These are phyloP conservation scores for Lepiota brunneoincarnata DNA, from an alignment of 768 basidiomycete species.

Conservation along the genomic window DNA sequence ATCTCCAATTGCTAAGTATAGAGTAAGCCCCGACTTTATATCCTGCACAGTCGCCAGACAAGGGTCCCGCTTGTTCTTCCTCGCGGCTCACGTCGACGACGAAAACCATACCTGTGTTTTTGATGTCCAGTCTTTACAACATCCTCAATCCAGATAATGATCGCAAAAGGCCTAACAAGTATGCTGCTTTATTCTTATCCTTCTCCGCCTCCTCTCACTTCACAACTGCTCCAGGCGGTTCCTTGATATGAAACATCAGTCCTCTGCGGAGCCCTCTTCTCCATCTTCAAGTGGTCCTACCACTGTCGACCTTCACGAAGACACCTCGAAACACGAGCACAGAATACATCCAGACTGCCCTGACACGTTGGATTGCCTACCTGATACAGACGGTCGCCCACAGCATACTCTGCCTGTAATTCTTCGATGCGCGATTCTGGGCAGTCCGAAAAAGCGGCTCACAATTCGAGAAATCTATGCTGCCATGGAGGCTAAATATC, in stretches of 20 bases:
- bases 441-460: conserved; percentile 68
- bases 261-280: conserved; percentile 1
- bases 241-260: conserved; percentile 22
- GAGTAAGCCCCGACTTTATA: conserved; percentile 6
- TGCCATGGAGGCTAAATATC: conserved; percentile 83
- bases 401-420: conserved; percentile 86
- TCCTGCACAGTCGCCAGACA: conserved; percentile 7
- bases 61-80: conserved; percentile 13
- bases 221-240: conserved; percentile 23
- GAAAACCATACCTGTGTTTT: conserved; percentile 10
- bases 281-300: conserved; percentile 6
- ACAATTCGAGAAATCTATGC: conserved; percentile 86
- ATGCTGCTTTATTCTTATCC: conserved; percentile 16
- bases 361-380: conserved; percentile 72
- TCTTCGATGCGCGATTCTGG: conserved; percentile 79
- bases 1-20: conserved; percentile 12
- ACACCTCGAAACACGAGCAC: conserved; percentile 36
- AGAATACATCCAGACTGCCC: conserved; percentile 75
- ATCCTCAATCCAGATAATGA: conserved; percentile 54
- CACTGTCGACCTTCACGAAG: conserved; percentile 10
- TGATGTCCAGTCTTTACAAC: conserved; percentile 56
- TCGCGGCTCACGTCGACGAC: conserved; percentile 22
- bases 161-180: conserved; percentile 40
- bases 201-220: conserved; percentile 14
- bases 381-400: conserved; percentile 74